These are phyloP conservation scores for Ordospora pajunii DNA, from an alignment of 371 early-diverging fungal genomes.

Conservation along the genomic window DNA sequence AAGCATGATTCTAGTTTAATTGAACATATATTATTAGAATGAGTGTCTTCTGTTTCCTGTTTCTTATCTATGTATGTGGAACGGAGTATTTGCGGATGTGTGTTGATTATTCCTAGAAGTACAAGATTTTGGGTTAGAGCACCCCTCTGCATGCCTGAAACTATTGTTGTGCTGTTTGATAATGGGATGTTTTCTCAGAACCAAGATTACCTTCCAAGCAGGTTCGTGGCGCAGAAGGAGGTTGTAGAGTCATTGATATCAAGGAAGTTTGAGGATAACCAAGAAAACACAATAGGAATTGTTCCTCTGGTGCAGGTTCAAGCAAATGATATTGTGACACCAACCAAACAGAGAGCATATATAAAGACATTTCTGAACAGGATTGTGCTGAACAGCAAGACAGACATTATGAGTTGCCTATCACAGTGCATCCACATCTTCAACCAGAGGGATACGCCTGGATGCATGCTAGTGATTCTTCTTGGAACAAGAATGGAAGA, in stretches of 20 bases:
- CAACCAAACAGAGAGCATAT: conserved; percentile 38
- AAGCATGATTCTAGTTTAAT: no score
- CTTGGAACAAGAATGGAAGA: conserved; percentile 74
- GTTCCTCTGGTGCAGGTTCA: conserved; percentile 71
- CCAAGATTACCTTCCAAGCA: conserved; percentile 86
- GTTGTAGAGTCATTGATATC: conserved; percentile 78
- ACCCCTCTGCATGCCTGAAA: conserved; percentile 47
- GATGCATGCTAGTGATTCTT: conserved; percentile 81
- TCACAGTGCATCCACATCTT: conserved; percentile 19
- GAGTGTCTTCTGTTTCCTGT: no score
- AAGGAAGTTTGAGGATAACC: conserved; percentile 77
- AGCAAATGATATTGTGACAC: conserved; percentile 49
- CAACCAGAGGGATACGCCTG: conserved; percentile 76
- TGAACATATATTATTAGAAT: no score
- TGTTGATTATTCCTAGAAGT: no score
- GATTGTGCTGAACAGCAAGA: conserved; percentile 7
- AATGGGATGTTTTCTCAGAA: conserved; percentile 63
- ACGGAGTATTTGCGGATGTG: no score
- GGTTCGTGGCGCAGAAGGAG: conserved; percentile 84
- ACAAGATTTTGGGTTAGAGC: not conserved
- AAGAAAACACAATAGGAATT: conserved; percentile 86
- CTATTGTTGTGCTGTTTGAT: conserved; percentile 49
- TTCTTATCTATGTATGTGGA: no score
- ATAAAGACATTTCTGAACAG: conserved; percentile 38
- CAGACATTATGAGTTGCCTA: conserved; percentile 19